A percentile compares a stretch with the other conserved stretches of the same genome.
phyloP scores from a whole-genome alignment of 164 flowering plant genomes.

The Nymphaea colorata region DNA sequence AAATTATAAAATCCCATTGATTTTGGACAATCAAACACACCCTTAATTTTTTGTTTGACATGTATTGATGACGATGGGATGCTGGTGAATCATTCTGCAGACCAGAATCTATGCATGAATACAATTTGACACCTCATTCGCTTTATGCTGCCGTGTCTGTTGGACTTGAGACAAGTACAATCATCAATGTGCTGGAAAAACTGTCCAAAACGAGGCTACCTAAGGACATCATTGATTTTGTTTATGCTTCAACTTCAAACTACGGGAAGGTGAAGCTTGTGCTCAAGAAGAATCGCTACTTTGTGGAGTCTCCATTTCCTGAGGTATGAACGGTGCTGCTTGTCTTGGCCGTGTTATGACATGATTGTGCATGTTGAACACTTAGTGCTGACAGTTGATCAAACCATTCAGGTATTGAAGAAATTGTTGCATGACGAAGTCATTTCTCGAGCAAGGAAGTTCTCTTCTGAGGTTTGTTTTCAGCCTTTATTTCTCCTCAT shows the following conservation, averaged over 20 bases:
- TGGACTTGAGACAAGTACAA: conserved; percentile 89
- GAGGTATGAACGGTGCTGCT: conserved; percentile 38
- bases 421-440: conserved; percentile 44
- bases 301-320: conserved; percentile 88
- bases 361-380: not conserved
- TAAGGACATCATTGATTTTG: conserved; percentile 69
- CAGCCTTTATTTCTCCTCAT: too few species aligned
- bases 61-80: not conserved
- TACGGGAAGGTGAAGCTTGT: conserved; percentile 98
- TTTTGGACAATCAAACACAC: not conserved
- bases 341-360: not conserved
- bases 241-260: conserved; percentile 78
- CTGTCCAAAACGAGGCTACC: conserved; percentile 67
- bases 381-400: not conserved
- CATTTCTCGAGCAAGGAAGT: conserved; percentile 39
- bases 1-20: too few species aligned
- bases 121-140: conserved; percentile 81
- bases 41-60: not conserved
- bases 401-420: conserved; percentile 39
- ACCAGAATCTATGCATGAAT: conserved; percentile 92
- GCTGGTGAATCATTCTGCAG: conserved; percentile 12
- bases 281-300: conserved; percentile 87
- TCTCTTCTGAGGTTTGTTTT: conserved; percentile 27
- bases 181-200: conserved; percentile 50
- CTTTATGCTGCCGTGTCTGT: conserved; percentile 95